Conservation (phyloP, 208 protist genomes). For the Wallacemonas rigidus region DNA sequence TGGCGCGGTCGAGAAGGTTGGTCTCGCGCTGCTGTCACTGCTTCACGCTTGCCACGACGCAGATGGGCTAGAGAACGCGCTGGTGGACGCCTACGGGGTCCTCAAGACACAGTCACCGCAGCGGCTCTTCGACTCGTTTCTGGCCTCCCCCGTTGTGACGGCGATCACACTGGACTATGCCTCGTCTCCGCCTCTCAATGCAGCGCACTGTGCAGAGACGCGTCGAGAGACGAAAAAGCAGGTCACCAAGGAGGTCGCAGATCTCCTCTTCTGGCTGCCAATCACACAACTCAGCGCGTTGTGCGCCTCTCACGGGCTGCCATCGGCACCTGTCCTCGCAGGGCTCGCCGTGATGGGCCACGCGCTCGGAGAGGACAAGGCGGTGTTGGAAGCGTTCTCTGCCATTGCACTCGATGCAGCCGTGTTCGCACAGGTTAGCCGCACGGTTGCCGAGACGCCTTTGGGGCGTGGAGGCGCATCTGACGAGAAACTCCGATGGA, state of each 20-base stretch:
- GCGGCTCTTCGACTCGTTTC: slow-evolving; percentile 4
- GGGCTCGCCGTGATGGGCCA: slow-evolving; percentile 15
- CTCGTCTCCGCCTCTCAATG: neutral
- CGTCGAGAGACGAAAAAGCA: neutral
- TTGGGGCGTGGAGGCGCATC: slow-evolving; percentile 26
- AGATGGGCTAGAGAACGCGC: neutral
- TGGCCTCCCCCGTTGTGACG: neutral
- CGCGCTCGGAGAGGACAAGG: neutral
- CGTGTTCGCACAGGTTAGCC: slow-evolving; percentile 37
- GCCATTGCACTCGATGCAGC: slow-evolving; percentile 27
- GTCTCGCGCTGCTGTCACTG: slow-evolving; percentile 45
- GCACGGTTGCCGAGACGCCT: slow-evolving; percentile 36
- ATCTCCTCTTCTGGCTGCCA: neutral
- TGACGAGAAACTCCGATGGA: slow-evolving; percentile 41
- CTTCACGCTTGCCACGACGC: slow-evolving; percentile 2
- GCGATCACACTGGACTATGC: neutral
- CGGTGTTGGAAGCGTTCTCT: slow-evolving; percentile 1
- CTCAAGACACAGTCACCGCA: neutral
- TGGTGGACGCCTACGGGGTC: neutral
- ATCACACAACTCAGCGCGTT: neutral
- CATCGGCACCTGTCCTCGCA: slow-evolving; percentile 22
- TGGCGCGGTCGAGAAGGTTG: slow-evolving; percentile 33
- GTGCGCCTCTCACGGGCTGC: neutral
- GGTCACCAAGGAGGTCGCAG: neutral
- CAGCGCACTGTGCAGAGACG: neutral